A percentile compares a stretch with the other conserved stretches of the same genome.
These are phyloP conservation scores for Chrysochromulina parva DNA, from an alignment of 78 protist genomes.

Conservation along the genomic window DNA sequence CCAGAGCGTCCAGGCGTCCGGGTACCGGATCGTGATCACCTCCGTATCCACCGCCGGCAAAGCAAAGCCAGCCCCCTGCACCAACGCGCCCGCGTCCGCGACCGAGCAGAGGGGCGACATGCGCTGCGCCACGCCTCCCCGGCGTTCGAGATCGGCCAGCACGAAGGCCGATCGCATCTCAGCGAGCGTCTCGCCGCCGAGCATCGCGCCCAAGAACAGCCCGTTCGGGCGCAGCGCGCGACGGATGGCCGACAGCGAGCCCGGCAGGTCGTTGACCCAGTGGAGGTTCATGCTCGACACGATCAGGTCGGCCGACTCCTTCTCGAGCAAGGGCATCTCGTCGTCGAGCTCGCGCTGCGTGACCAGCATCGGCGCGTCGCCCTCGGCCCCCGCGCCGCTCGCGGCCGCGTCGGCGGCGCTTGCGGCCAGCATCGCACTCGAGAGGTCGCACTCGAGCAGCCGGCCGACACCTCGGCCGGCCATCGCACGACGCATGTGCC, in stretches of 20 bases:
- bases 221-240: slow-evolving; percentile 33
- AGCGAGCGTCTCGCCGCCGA: slow-evolving; percentile 35
- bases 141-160: slow-evolving; percentile 18
- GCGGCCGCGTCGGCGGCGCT: neutral
- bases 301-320: slow-evolving; percentile 5
- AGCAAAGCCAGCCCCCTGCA: neutral
- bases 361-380: neutral
- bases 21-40: neutral
- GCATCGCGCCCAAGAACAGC: slow-evolving; percentile 26
- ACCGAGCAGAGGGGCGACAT: slow-evolving; percentile 6
- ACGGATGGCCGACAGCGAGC: neutral
- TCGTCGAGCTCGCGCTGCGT: neutral
- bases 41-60: slow-evolving; percentile 18
- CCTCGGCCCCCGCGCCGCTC: neutral
- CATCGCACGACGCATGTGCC: neutral
- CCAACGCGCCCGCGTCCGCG: slow-evolving; percentile 28
- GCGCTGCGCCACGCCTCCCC: slow-evolving; percentile 24
- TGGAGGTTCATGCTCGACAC: neutral
- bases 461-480: neutral
- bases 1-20: slow-evolving; percentile 1
- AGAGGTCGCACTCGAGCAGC: neutral
- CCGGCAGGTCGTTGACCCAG: slow-evolving; percentile 42
- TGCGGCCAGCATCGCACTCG: neutral
- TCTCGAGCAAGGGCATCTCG: neutral
- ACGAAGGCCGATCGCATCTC: neutral